Conservation (phyloP, 2,329 filamentous ascomycete genomes). For the Penicillium vulpinum region DNA sequence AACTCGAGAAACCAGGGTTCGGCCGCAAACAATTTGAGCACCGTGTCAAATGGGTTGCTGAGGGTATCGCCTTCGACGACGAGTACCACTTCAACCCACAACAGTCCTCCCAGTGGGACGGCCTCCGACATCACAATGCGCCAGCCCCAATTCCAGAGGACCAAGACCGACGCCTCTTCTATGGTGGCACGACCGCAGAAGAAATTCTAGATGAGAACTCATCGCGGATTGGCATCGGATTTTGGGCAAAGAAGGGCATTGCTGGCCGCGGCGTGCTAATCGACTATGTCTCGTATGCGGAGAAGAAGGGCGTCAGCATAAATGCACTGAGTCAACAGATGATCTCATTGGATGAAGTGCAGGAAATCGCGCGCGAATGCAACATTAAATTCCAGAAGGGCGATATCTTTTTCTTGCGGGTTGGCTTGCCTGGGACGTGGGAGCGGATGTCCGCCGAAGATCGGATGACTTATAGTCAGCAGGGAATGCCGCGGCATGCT, state of each 20-base stretch:
- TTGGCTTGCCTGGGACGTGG: conserved; percentile 40
- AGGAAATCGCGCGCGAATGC: conserved; percentile 36
- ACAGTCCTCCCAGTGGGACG: conserved; percentile 57
- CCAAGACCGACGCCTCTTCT: conserved; percentile 33
- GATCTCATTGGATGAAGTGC: conserved; percentile 38
- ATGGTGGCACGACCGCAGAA: conserved; percentile 38
- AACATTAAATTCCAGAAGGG: conserved; percentile 38
- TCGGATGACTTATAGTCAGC: conserved; percentile 32
- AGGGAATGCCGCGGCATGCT: conserved; percentile 34
- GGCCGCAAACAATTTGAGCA: conserved; percentile 54
- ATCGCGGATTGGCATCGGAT: conserved; percentile 38
- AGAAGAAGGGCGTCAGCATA: conserved; percentile 32
- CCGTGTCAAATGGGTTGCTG: conserved; percentile 50
- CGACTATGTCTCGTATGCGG: conserved; percentile 40
- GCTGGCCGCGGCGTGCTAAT: conserved; percentile 44
- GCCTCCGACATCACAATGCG: conserved; percentile 53
- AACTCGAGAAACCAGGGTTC: conserved; percentile 47
- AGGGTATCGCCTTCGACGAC: conserved; percentile 51
- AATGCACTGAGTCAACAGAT: conserved; percentile 36
- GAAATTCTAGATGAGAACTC: conserved; percentile 37
- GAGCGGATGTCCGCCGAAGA: conserved; percentile 30
- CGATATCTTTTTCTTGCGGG: conserved; percentile 43
- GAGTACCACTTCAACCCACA: conserved; percentile 56
- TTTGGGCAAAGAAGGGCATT: conserved; percentile 42
- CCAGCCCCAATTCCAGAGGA: conserved; percentile 39